phyloP scores from a whole-genome alignment of 129 eudicot species.

The Saposhnikovia divaricata region DNA sequence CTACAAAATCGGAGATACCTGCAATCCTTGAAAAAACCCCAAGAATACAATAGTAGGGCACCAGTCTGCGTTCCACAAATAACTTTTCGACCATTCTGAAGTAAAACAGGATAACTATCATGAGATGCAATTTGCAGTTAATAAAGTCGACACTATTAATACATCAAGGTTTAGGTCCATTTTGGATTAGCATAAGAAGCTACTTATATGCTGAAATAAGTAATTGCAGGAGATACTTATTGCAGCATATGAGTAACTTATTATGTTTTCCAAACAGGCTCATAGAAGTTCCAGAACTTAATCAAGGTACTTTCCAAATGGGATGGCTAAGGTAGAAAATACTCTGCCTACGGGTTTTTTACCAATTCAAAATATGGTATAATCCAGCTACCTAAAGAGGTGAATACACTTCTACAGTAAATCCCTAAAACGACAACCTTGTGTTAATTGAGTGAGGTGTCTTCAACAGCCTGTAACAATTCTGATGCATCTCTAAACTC shows the following conservation, averaged over 20 bases:
- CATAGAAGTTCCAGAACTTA: neutral
- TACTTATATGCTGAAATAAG: neutral
- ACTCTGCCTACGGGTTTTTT: neutral
- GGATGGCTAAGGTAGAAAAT: neutral
- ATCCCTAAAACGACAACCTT: neutral
- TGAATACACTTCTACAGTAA: neutral
- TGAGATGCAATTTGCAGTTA: neutral
- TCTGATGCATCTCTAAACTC: neutral
- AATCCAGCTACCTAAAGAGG: neutral
- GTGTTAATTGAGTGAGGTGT: neutral
- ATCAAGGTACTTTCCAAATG: neutral
- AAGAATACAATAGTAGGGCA: slow-evolving; percentile 73
- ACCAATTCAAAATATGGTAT: neutral
- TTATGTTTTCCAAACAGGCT: neutral
- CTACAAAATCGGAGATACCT: slow-evolving; percentile 37
- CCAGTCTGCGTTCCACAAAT: slow-evolving; percentile 93
- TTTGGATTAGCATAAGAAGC: neutral
- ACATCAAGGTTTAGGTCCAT: neutral
- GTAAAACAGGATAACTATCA: neutral
- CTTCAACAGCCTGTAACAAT: neutral
- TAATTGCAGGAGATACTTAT: neutral
- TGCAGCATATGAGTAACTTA: neutral
- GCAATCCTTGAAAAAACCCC: slow-evolving; percentile 99
- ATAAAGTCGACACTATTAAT: neutral
- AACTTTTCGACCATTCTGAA: slow-evolving; percentile 89